Evolutionary conservation across 73 alveolate genomes (phyloP).

Genomic region (Vitrella brassicaformis): DNA sequence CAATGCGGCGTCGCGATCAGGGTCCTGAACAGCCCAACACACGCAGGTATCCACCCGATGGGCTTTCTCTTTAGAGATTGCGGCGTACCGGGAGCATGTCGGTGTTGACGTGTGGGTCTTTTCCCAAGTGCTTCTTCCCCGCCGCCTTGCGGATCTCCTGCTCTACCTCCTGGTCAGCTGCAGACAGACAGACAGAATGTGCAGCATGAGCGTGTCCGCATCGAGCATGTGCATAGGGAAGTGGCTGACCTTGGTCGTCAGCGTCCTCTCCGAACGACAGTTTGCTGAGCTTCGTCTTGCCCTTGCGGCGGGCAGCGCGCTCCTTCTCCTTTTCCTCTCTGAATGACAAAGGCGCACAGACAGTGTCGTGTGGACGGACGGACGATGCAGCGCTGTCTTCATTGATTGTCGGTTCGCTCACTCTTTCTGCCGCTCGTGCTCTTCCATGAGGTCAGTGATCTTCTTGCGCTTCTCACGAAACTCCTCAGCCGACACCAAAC

Average conservation of each 20-base stretch:
- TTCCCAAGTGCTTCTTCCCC: not conserved
- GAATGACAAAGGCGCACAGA: too few relatives aligned
- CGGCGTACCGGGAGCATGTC: not conserved
- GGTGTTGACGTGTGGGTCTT: not conserved
- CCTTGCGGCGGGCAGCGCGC: not conserved
- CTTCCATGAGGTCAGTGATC: not conserved
- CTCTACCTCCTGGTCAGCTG: too few relatives aligned
- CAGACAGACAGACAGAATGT: too few relatives aligned
- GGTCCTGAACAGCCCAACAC: too few relatives aligned
- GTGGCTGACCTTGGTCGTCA: not conserved
- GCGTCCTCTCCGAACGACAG: not conserved
- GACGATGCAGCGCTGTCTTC: too few relatives aligned
- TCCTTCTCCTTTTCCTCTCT: not conserved
- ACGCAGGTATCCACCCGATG: too few relatives aligned
- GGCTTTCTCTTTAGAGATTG: not conserved
- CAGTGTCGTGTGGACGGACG: too few relatives aligned
- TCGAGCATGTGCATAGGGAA: too few relatives aligned
- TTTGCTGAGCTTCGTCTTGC: not conserved
- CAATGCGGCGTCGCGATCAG: too few relatives aligned
- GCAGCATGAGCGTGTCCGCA: too few relatives aligned
- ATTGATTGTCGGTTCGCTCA: too few relatives aligned
- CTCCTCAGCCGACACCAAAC: not conserved
- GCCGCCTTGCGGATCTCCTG: not conserved
- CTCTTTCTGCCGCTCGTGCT: not conserved
- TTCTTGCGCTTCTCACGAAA: not conserved